Conservation (phyloP, 2,329 filamentous ascomycete genomes). For the Beauveria caledonica region DNA sequence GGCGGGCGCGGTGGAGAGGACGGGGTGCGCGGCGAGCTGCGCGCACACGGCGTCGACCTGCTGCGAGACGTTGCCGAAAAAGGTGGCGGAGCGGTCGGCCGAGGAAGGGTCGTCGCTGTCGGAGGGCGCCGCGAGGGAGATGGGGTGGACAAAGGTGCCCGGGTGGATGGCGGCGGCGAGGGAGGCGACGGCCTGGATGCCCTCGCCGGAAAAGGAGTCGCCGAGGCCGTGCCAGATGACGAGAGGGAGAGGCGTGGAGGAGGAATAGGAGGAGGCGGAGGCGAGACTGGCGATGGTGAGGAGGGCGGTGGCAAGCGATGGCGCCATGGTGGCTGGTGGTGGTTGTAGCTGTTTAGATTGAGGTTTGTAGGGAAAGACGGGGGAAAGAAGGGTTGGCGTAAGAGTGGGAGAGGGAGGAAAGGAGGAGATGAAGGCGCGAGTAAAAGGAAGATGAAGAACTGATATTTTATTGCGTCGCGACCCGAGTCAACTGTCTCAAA, state of each 20-base stretch:
- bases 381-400: not conserved
- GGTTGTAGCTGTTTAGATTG: not conserved
- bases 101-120: slow-evolving; percentile 49
- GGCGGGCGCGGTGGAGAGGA: slow-evolving; percentile 72
- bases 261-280: not conserved
- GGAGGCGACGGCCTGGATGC: slow-evolving; percentile 61
- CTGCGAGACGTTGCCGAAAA: slow-evolving; percentile 79
- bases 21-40: slow-evolving; percentile 65
- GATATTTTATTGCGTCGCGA: too few species aligned
- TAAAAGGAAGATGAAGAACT: too few species aligned
- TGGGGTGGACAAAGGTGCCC: slow-evolving; percentile 74
- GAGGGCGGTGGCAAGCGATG: slow-evolving; percentile 11
- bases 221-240: slow-evolving; percentile 87
- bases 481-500: not conserved
- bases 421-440: not conserved
- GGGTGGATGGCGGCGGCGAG: slow-evolving; percentile 67
- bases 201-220: slow-evolving; percentile 68
- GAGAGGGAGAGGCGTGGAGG: slow-evolving; percentile 66
- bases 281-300: not conserved
- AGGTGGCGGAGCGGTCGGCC: slow-evolving; percentile 73
- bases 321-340: slow-evolving; percentile 10
- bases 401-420: not conserved
- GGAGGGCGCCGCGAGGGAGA: slow-evolving; percentile 48
- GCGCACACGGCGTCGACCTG: slow-evolving; percentile 72
- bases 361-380: too few species aligned